These are phyloP conservation scores for Dichotomopilus funicola DNA, from an alignment of 2,329 filamentous ascomycete species.

Conservation along the genomic window DNA sequence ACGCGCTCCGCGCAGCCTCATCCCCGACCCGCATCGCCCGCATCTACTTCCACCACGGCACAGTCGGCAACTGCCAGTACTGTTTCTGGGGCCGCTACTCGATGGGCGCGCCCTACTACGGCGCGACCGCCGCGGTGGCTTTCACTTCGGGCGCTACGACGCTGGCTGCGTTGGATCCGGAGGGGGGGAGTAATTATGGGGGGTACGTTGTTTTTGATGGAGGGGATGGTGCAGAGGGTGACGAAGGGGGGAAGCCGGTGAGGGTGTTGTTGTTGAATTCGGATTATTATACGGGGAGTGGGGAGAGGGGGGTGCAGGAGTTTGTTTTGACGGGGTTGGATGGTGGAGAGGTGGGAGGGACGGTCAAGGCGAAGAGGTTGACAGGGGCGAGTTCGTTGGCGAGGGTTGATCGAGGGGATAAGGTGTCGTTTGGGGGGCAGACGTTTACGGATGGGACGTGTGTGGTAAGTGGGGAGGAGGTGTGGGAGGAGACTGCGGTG, in stretches of 20 bases:
- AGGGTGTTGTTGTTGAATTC: slow-evolving; percentile 41
- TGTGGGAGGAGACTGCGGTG: slow-evolving; percentile 31
- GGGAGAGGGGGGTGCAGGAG: slow-evolving; percentile 29
- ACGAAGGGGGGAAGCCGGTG: slow-evolving; percentile 23
- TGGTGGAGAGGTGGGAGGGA: slow-evolving; percentile 31
- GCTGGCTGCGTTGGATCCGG: slow-evolving; percentile 39
- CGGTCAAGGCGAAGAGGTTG: slow-evolving; percentile 34
- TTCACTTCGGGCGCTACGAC: slow-evolving; percentile 37
- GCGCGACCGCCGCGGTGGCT: slow-evolving; percentile 42
- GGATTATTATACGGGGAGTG: slow-evolving; percentile 34
- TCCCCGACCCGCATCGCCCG: slow-evolving; percentile 31
- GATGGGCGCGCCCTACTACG: slow-evolving; percentile 47
- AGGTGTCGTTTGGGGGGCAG: slow-evolving; percentile 40
- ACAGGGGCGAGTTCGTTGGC: slow-evolving; percentile 28
- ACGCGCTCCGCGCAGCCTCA: slow-evolving; percentile 31
- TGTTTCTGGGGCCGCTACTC: slow-evolving; percentile 42
- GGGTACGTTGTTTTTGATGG: slow-evolving; percentile 42
- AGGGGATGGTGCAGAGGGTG: slow-evolving; percentile 26
- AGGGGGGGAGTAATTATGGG: slow-evolving; percentile 36
- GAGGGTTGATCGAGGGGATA: slow-evolving; percentile 38
- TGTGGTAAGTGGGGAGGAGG: slow-evolving; percentile 35
- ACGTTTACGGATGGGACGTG: slow-evolving; percentile 41
- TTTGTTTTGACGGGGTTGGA: slow-evolving; percentile 39
- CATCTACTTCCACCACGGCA: slow-evolving; percentile 47
- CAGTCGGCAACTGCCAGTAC: slow-evolving; percentile 46